Evolutionary conservation across 2,329 filamentous ascomycete species (phyloP).

Genomic region (Xylariaceae sp.): DNA sequence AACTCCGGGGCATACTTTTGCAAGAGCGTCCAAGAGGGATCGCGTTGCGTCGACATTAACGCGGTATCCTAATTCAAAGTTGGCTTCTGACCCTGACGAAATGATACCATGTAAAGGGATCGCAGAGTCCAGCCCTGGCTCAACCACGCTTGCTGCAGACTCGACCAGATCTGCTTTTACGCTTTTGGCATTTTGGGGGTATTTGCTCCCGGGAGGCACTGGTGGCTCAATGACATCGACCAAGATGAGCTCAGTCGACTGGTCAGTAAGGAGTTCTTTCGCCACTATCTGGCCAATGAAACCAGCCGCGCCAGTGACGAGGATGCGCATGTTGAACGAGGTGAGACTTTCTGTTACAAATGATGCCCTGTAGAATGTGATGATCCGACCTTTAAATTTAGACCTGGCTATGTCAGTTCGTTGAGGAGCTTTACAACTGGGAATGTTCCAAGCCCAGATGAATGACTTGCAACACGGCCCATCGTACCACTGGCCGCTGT

Average conservation of each 20-base stretch:
- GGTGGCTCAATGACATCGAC: constrained; percentile 4
- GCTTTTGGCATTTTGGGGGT: constrained; percentile 3
- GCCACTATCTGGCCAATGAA: constrained; percentile 5
- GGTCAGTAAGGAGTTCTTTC: constrained; percentile 1
- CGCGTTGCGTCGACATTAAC: constrained; percentile 4
- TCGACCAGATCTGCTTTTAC: constrained; percentile 1
- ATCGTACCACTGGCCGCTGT: no score
- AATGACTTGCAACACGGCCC: no score
- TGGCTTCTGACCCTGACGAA: constrained; percentile 3
- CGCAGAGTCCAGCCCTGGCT: neutral
- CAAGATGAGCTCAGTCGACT: constrained; percentile 2
- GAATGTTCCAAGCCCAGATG: no score
- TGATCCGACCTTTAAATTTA: no score
- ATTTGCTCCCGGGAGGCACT: neutral
- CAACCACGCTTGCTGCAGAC: constrained; percentile 1
- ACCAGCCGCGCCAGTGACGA: constrained; percentile 2
- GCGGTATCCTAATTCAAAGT: constrained; percentile 2
- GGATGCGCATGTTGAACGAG: constrained; percentile 7
- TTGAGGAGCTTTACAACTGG: no score
- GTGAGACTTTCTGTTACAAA: neutral
- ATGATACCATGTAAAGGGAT: constrained; percentile 5
- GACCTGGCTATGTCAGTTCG: no score
- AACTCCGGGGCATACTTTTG: neutral
- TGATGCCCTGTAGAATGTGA: no score
- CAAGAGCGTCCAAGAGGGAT: neutral